Evolutionary conservation across 2,329 filamentous ascomycete species (phyloP), one percentile per base, ranked within the genome.

Genomic region (Talaromyces atroroseus): DNA sequence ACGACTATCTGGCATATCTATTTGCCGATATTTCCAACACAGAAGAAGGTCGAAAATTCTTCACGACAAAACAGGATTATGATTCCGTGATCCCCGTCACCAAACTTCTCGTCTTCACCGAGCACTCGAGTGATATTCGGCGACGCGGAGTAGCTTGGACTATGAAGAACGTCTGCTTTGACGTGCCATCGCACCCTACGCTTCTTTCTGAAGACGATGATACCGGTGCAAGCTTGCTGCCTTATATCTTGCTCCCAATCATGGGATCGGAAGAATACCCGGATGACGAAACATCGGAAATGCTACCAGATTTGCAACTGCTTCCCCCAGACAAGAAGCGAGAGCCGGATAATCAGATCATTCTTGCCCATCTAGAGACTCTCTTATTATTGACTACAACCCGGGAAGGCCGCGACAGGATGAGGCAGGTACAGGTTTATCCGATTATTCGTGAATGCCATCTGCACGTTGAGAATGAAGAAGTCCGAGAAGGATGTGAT

Each of bases 61-160:
- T 96, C 62, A 80, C 90, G 5, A 81, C 79, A 14, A 78, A 82
- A 54, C 88, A 95, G 68, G 75, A 82, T 1, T 92, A 95, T 71
- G 91, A 96, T 69, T 79, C 77, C 1, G 83, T 96, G 14, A 84
- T 96, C n/a, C 94, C 94, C 2, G 79, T 97, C 49, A 90, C 88
- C 49, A 97, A 97, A 77, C 79, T 99, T 60, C 88, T 88, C 59
- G 92, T 97, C 58, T 97, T 97, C 71, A 97, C 94, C 1, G 90
- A 95, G 71, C 90, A 96, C 75, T 80, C 82, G 64, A 95, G 89
- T 2, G 82, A 87, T 26, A 85, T 96, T 57, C 84, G 94, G 55
- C 82, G 94, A 54, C 90, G 90, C 65, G 94, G 94, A n/a, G 92
- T 96, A n/a, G 92, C 92, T 7, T 91, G 87, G 59, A 94, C 90